Base-by-base conservation (phyloP, 805 yeast genomes). In the Torulaspora franciscae region DNA sequence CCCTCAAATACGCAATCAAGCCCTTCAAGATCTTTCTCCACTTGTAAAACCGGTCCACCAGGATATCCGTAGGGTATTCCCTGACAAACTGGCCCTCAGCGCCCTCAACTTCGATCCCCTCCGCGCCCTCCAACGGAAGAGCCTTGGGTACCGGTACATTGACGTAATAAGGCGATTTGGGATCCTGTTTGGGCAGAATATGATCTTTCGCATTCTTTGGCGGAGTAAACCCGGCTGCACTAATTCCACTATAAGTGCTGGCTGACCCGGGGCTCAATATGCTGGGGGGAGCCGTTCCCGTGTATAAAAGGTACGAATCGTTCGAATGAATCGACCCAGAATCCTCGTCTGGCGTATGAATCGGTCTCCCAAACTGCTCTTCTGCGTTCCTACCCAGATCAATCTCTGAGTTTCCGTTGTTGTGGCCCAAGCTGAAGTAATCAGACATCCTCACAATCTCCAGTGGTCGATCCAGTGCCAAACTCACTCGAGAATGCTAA, bases 11-110 rank as follows among this genome's bases (percentile, higher is more conserved):
- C 38, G 71, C 73, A 28, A 83, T 75, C 50, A 88, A 66, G 43
- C 85, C 83, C 53, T 82, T 81, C 50, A 87, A 75, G 43, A 88
- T 79, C 46, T 79, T 76, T 42, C 95, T 72, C 95, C 95, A 88
- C 11, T 89, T 81, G 46, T 79, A 75, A 63, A 88, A 88, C 52
- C 96, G 69, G 37, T 79, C 76, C 15, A 91, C 89, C 48, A 88
- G 69, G 7, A 84, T 75, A 49, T 87, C 95, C 2, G 95, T 86
- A 30, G 96, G 96, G 53, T 76, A 65, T 37, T 65, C 69, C 39
- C 62, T 61, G 11, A 63, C 66, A 36, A 48, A 60, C 28, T 45
- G 48, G 9, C 53, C 54, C 9, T 50, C 55, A n/a, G 35, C 40
- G 13, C 50, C 51, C 6, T 58, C 58, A 15, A 44, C 51, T 26